A percentile compares a stretch with the other conserved stretches of the same genome.
Conservation (phyloP, 169 alveolate genomes). For the Eimeria tenella region DNA sequence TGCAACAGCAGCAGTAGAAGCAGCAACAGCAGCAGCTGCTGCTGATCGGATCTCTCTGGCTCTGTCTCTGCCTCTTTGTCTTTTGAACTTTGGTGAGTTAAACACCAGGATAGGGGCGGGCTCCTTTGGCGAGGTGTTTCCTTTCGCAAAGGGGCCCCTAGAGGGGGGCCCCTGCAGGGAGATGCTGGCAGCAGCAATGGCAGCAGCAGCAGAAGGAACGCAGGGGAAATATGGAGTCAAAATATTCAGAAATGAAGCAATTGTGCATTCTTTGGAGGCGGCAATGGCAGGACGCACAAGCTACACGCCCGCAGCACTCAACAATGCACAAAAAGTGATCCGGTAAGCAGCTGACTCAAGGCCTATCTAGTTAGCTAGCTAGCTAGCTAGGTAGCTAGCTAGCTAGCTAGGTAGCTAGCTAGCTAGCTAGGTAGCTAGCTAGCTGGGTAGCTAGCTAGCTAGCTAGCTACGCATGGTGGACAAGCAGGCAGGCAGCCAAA, state of each 20-base stretch:
- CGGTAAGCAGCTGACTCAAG: too few relatives aligned
- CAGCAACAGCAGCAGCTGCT: conserved; percentile 27
- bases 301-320: too few relatives aligned
- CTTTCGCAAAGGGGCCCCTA: neutral
- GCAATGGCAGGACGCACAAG: neutral
- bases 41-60: neutral
- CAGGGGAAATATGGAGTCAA: neutral
- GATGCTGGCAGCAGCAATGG: neutral
- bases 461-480: too few relatives aligned
- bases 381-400: too few relatives aligned
- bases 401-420: too few relatives aligned
- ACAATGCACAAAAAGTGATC: too few relatives aligned
- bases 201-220: conserved; percentile 1
- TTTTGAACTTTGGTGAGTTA: neutral
- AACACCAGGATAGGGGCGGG: neutral
- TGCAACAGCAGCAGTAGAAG: neutral
- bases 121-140: neutral
- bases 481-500: too few relatives aligned
- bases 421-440: too few relatives aligned
- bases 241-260: neutral
- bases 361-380: too few relatives aligned
- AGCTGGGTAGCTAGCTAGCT: too few relatives aligned
- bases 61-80: neutral
- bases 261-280: neutral
- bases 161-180: neutral